Evolutionary conservation across 2,329 filamentous ascomycete genomes (phyloP).

Genomic region (Zymoseptoria tritici): DNA sequence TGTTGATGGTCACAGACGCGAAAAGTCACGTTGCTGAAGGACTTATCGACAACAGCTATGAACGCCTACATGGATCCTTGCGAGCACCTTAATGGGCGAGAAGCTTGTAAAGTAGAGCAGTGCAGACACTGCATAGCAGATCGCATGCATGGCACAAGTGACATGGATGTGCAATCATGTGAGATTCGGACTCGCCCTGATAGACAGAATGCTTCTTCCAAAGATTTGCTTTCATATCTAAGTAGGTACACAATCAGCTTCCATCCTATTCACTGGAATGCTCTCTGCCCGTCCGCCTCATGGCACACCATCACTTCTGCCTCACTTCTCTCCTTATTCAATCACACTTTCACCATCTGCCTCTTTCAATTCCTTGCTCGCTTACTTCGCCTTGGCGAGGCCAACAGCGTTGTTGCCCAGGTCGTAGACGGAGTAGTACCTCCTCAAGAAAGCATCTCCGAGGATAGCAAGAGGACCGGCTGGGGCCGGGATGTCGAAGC

Average conservation of each 20-base stretch:
- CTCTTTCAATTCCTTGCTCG: background rate
- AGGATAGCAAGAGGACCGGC: slow-evolving; percentile 90
- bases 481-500: slow-evolving; percentile 77
- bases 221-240: background rate
- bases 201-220: background rate
- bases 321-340: background rate
- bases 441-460: slow-evolving; percentile 74
- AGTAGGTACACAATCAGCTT: background rate
- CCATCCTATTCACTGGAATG: background rate
- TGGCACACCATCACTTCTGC: too few species aligned
- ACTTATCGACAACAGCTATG: too few species aligned
- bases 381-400: slow-evolving; percentile 73
- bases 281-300: background rate
- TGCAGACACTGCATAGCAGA: too few species aligned
- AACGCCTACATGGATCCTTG: too few species aligned
- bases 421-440: slow-evolving; percentile 95
- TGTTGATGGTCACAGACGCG: too few species aligned
- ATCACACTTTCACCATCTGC: background rate
- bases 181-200: background rate
- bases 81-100: too few species aligned
- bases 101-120: too few species aligned
- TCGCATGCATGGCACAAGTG: too few species aligned
- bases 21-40: too few species aligned
- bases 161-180: too few species aligned
- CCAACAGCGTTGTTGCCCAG: slow-evolving; percentile 82